Evolutionary conservation across 108 stramenopile species (phyloP).

Genomic region (Hondaea fermentalgiana): DNA sequence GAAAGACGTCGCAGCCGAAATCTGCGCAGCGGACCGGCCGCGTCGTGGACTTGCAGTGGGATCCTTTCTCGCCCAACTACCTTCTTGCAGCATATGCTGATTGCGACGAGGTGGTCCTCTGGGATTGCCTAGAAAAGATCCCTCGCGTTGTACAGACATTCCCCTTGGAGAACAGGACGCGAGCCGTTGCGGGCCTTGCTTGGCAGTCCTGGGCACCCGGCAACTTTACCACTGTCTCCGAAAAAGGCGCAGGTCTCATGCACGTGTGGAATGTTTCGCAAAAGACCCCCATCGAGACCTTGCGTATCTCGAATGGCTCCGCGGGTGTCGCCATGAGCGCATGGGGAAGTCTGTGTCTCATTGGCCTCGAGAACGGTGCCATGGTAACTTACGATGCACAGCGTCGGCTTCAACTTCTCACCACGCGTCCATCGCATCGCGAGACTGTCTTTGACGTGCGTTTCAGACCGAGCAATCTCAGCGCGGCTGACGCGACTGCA

Average conservation of each 20-base stretch:
- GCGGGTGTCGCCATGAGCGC: neutral
- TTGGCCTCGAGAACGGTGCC: neutral
- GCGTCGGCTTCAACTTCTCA: neutral
- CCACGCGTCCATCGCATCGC: neutral
- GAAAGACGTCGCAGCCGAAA: neutral
- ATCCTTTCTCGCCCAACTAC: neutral
- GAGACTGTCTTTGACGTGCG: slow-evolving; percentile 15
- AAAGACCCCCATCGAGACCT: neutral
- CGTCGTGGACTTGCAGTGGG: slow-evolving; percentile 5
- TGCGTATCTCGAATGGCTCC: neutral
- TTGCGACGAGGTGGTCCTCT: neutral
- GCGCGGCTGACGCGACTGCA: neutral
- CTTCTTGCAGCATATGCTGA: neutral
- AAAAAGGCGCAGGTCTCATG: neutral
- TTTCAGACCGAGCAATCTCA: neutral
- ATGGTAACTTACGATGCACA: neutral
- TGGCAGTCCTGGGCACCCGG: slow-evolving; percentile 6
- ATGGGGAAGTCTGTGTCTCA: neutral
- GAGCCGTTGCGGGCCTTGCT: neutral
- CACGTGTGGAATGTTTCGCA: slow-evolving; percentile 14
- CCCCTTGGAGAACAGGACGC: neutral
- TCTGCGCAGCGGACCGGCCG: neutral
- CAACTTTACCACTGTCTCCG: neutral
- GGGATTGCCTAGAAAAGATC: neutral
- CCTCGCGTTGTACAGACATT: neutral